Conservation (phyloP, 1,139 yeast genomes). For the Hemisphaericaspora xylofermentans region DNA sequence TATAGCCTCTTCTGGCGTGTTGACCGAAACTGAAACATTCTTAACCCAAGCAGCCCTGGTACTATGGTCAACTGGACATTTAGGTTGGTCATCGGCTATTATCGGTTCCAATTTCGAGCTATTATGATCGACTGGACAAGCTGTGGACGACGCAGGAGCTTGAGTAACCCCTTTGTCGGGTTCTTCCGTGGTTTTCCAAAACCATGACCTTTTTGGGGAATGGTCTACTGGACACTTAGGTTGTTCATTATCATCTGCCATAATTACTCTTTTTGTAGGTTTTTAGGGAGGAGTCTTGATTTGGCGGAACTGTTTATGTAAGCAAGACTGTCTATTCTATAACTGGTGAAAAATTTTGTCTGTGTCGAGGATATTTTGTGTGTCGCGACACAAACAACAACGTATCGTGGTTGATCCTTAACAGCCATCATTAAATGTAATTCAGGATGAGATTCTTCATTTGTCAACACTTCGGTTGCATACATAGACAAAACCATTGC, state of each 20-base stretch:
- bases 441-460: no score
- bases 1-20: slow-evolving; percentile 32
- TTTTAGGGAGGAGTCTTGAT: neutral
- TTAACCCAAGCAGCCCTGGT: slow-evolving; percentile 58
- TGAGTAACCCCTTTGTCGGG: neutral
- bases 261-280: neutral
- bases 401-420: no score
- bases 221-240: slow-evolving; percentile 30
- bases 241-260: slow-evolving; percentile 13
- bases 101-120: neutral
- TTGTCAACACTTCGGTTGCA: no score
- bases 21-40: slow-evolving; percentile 34
- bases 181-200: slow-evolving; percentile 13
- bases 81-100: slow-evolving; percentile 27
- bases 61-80: slow-evolving; percentile 70
- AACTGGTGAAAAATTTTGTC: neutral
- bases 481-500: no score
- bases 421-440: no score
- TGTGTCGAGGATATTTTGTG: neutral
- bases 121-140: slow-evolving; percentile 1
- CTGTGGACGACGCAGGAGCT: neutral
- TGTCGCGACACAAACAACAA: neutral
- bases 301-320: slow-evolving; percentile 1
- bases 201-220: slow-evolving; percentile 51
- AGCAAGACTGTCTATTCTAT: neutral